These are phyloP conservation scores for Berkeleyomyces basicola DNA, from an alignment of 2,329 filamentous ascomycete genomes.

Conservation along the genomic window DNA sequence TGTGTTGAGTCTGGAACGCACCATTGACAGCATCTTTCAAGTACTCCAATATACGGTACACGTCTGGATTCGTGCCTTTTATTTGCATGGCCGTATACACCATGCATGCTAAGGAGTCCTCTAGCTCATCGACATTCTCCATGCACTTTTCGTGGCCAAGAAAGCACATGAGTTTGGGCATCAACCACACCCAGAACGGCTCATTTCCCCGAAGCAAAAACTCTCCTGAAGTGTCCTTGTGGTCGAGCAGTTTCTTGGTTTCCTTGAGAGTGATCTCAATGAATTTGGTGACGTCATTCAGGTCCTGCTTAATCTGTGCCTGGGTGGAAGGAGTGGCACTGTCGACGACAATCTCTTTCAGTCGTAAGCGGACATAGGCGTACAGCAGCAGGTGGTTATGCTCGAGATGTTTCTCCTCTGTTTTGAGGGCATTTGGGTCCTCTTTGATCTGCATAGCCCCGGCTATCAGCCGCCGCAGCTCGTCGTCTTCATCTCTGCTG, in stretches of 20 bases:
- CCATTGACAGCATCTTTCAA: slow-evolving; percentile 13
- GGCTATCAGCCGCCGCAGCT: slow-evolving; percentile 53
- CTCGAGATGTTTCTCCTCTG: slow-evolving; percentile 46
- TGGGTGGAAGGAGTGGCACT: not conserved
- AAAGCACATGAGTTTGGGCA: slow-evolving; percentile 40
- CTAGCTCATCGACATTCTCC: slow-evolving; percentile 5
- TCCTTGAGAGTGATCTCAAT: slow-evolving; percentile 59
- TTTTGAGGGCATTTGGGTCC: slow-evolving; percentile 37
- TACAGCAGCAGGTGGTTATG: slow-evolving; percentile 78
- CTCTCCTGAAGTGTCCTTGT: slow-evolving; percentile 23
- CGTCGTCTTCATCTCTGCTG: slow-evolving; percentile 49
- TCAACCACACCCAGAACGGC: slow-evolving; percentile 49
- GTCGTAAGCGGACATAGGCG: slow-evolving; percentile 62
- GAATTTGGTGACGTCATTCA: slow-evolving; percentile 51
- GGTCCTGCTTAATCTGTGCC: slow-evolving; percentile 20
- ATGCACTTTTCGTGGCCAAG: slow-evolving; percentile 34
- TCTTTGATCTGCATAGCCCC: slow-evolving; percentile 39
- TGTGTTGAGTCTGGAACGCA: not conserved
- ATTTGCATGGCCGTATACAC: slow-evolving; percentile 12
- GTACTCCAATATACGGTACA: slow-evolving; percentile 12
- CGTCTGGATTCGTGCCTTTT: slow-evolving; percentile 7
- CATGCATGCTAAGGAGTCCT: slow-evolving; percentile 12
- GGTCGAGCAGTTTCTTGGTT: slow-evolving; percentile 50
- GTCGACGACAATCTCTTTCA: slow-evolving; percentile 43
- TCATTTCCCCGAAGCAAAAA: slow-evolving; percentile 39